These are phyloP conservation scores for Babesia ovis DNA, from an alignment of 169 alveolate species.

Conservation along the genomic window DNA sequence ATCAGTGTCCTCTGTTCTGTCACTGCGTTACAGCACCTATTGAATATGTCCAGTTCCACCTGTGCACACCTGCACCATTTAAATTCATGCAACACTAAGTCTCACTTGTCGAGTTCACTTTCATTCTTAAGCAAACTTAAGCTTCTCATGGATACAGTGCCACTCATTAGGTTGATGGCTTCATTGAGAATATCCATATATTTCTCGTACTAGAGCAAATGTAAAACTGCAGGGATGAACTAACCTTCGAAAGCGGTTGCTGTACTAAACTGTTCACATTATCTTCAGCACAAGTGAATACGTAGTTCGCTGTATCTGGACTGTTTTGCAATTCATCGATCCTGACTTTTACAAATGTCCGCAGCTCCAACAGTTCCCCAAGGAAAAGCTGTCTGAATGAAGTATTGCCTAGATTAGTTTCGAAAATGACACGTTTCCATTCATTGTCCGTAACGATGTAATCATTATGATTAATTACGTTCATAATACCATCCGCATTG, in stretches of 20 bases:
- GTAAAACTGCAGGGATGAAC: not conserved
- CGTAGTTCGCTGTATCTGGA: conserved; percentile 19
- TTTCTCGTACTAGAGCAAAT: conserved; percentile 16
- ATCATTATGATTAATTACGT: conserved; percentile 33
- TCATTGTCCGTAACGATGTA: conserved; percentile 14
- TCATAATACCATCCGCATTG: not conserved
- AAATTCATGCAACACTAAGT: not conserved
- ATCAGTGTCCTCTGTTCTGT: conserved; percentile 20
- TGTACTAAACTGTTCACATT: not conserved
- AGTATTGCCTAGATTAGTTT: conserved; percentile 39
- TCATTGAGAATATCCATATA: conserved; percentile 13
- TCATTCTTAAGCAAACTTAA: conserved; percentile 32
- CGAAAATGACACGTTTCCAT: conserved; percentile 1
- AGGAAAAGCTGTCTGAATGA: conserved; percentile 42
- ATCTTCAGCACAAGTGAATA: conserved; percentile 10
- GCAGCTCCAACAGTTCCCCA: conserved; percentile 57
- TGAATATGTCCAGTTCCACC: conserved; percentile 54
- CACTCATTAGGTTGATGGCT: conserved; percentile 41
- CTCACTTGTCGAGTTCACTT: conserved; percentile 44
- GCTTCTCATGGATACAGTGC: conserved; percentile 34
- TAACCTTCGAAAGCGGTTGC: conserved; percentile 30
- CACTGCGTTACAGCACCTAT: conserved; percentile 31
- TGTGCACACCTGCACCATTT: conserved; percentile 28
- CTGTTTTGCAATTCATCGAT: conserved; percentile 37
- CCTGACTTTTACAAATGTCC: conserved; percentile 35